A percentile compares a stretch with the other conserved stretches of the same genome.
These are phyloP conservation scores for Heracleum sosnowskyi DNA, from an alignment of 129 eudicot species.

Conservation along the genomic window DNA sequence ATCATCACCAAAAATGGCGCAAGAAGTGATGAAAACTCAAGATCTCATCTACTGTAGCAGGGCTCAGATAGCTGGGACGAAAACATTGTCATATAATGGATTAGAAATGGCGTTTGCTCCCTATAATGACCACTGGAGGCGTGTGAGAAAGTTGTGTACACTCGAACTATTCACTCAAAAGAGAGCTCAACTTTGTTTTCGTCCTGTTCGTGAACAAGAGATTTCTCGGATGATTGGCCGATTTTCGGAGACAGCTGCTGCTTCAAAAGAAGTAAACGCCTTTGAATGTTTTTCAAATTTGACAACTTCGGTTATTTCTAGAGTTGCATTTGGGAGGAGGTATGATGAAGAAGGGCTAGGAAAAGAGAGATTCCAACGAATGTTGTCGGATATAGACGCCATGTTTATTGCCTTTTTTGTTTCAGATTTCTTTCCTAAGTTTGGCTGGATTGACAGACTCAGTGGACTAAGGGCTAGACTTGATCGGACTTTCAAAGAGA, in stretches of 20 bases:
- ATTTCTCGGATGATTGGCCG: background rate
- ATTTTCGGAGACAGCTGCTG: background rate
- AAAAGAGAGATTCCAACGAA: background rate
- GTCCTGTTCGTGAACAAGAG: background rate
- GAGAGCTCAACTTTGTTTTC: background rate
- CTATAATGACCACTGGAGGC: background rate
- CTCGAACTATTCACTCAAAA: background rate
- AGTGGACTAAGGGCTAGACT: background rate
- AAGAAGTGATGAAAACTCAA: background rate
- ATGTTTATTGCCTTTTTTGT: background rate
- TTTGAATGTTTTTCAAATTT: background rate
- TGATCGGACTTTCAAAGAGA: background rate
- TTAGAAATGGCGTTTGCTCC: background rate
- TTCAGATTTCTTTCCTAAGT: background rate
- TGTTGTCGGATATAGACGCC: background rate
- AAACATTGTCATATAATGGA: background rate
- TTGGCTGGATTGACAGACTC: background rate
- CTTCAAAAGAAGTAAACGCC: background rate
- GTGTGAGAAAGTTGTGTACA: background rate
- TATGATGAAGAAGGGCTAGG: background rate
- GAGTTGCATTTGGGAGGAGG: constrained; percentile 1
- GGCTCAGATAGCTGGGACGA: background rate
- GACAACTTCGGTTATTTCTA: background rate
- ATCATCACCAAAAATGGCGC: background rate
- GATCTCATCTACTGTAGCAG: background rate